A percentile compares a stretch with the other conserved stretches of the same genome.
These are phyloP conservation scores for Tolypocladium paradoxum DNA, from an alignment of 2,329 filamentous ascomycete species.

Conservation along the genomic window DNA sequence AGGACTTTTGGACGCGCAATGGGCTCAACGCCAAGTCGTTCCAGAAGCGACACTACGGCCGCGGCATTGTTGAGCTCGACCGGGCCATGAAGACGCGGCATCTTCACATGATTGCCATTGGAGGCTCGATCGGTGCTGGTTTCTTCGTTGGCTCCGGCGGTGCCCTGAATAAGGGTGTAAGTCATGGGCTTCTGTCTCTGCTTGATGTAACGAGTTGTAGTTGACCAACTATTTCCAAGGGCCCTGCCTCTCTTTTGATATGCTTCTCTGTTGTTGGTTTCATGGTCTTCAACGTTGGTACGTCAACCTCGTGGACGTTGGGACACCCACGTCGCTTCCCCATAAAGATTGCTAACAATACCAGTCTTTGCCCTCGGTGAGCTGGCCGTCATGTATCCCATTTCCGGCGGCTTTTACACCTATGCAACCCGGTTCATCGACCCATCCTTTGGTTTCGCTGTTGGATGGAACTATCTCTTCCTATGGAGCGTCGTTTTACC, in stretches of 20 bases:
- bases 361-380: conserved; percentile 50
- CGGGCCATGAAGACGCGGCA: conserved; percentile 44
- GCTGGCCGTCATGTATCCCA: conserved; percentile 49
- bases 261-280: conserved; percentile 46
- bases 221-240: conserved; percentile 2
- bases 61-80: conserved; percentile 25
- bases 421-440: conserved; percentile 52
- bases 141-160: conserved; percentile 51
- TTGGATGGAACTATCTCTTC: conserved; percentile 35
- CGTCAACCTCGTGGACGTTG: too few species aligned
- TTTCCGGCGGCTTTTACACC: conserved; percentile 53
- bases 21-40: conserved; percentile 25
- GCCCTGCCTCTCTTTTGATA: conserved; percentile 33
- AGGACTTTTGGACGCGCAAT: conserved; percentile 23
- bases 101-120: conserved; percentile 53
- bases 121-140: conserved; percentile 51
- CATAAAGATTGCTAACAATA: too few species aligned
- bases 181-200: conserved; percentile 8
- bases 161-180: conserved; percentile 40
- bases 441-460: conserved; percentile 47
- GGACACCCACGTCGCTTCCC: too few species aligned
- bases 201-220: neutral
- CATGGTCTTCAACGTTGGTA: conserved; percentile 48
- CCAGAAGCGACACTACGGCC: conserved; percentile 19
- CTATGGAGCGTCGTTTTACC: conserved; percentile 40